phyloP scores from a whole-genome alignment of 1,284 basidiomycete genomes.

The Coniophora puteana region DNA sequence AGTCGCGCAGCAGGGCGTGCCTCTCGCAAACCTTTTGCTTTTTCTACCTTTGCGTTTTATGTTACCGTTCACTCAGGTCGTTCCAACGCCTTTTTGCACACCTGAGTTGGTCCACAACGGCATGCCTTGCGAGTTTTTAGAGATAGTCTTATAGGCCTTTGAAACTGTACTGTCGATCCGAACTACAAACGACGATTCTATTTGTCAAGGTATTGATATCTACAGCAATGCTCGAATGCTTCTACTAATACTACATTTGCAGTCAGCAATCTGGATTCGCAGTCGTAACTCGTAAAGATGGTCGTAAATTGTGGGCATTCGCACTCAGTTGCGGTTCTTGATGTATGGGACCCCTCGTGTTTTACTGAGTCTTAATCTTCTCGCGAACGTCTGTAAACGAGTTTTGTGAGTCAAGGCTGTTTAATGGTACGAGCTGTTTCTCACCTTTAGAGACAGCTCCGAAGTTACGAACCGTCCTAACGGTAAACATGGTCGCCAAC shows the following conservation, averaged over 20 bases:
- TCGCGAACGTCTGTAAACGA: slow-evolving; percentile 9
- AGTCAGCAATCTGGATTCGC: no score
- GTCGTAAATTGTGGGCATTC: no score
- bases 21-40: slow-evolving; percentile 64
- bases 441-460: slow-evolving; percentile 22
- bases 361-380: slow-evolving; percentile 28
- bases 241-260: no score
- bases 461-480: slow-evolving; percentile 57
- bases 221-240: no score
- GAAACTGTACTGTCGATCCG: background rate
- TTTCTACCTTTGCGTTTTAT: slow-evolving; percentile 13
- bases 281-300: no score
- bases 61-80: no score
- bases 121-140: background rate
- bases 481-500: slow-evolving; percentile 53
- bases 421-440: background rate
- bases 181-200: no score
- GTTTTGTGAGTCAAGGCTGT: background rate
- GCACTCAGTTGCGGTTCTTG: no score
- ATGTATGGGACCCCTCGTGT: background rate
- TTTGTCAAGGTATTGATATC: no score
- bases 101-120: background rate
- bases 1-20: slow-evolving; percentile 75
- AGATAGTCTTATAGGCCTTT: background rate
- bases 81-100: background rate